A percentile compares a stretch with the other conserved stretches of the same genome.
Evolutionary conservation across 176 grass and related monocot genomes (phyloP).

Genomic region (Aegilops sharonensis): DNA sequence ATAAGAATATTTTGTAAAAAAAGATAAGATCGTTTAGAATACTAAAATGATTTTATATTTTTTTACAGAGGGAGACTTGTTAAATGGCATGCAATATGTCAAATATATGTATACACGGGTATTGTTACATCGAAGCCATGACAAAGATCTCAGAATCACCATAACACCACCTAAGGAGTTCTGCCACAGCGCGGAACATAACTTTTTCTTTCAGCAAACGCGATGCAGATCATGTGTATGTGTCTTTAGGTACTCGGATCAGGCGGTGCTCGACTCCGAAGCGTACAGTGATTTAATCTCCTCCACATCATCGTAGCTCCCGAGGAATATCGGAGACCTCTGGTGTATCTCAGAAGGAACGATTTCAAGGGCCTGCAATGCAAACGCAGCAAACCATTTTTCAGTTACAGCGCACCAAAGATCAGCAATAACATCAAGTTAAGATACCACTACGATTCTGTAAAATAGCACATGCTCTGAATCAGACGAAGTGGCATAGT

Average conservation of each 20-base stretch:
- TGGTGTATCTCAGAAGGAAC: conserved; percentile 68
- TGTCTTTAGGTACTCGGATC: not conserved
- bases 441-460: not conserved
- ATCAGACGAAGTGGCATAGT: not conserved
- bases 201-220: too few species aligned
- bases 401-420: not conserved
- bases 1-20: too few species aligned
- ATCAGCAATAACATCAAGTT: not conserved
- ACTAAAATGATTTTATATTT: too few species aligned
- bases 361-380: conserved; percentile 75
- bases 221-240: not conserved
- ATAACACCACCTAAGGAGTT: too few species aligned
- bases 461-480: not conserved
- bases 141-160: too few species aligned
- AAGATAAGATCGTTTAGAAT: too few species aligned
- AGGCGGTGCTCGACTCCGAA: conserved; percentile 39
- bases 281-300: conserved; percentile 83
- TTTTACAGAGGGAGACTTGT: too few species aligned
- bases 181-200: too few species aligned
- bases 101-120: too few species aligned
- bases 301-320: conserved; percentile 91
- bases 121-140: too few species aligned
- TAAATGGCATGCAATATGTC: too few species aligned
- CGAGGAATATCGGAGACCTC: conserved; percentile 88
- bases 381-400: not conserved